Conservation (phyloP, 371 early-diverging fungal genomes). For the Rhizopus sp. region DNA sequence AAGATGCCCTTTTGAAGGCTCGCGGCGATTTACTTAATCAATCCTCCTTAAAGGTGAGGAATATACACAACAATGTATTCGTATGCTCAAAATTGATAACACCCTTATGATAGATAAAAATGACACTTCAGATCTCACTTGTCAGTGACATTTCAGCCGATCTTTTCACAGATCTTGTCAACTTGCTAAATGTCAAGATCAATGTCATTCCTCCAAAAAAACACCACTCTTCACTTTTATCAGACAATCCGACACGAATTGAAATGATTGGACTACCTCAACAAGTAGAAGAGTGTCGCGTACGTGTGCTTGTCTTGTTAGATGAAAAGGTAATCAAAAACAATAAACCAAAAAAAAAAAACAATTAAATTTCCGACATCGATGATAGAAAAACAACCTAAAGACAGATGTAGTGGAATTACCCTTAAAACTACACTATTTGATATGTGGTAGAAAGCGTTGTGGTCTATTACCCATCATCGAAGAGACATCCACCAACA, state of each 20-base stretch:
- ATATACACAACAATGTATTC: neutral
- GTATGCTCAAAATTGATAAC: neutral
- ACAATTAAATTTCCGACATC: slow-evolving; percentile 12
- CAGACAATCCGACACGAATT: slow-evolving; percentile 34
- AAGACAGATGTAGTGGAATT: slow-evolving; percentile 26
- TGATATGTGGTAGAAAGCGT: slow-evolving; percentile 68
- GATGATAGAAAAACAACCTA: neutral
- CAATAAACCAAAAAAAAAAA: slow-evolving; percentile 6
- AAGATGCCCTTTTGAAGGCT: slow-evolving; percentile 24
- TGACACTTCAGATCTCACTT: slow-evolving; percentile 21
- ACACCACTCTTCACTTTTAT: slow-evolving; percentile 29
- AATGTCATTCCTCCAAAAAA: slow-evolving; percentile 21
- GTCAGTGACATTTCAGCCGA: slow-evolving; percentile 14
- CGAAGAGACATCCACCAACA: slow-evolving; percentile 63
- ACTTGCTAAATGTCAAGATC: slow-evolving; percentile 35
- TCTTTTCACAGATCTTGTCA: slow-evolving; percentile 30
- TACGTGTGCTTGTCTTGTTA: slow-evolving; percentile 40
- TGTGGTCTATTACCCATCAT: slow-evolving; percentile 62
- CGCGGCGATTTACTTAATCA: slow-evolving; percentile 31
- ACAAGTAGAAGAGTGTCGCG: slow-evolving; percentile 43
- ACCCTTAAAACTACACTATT: slow-evolving; percentile 47
- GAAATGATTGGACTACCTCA: slow-evolving; percentile 40
- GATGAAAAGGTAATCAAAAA: slow-evolving; percentile 42
- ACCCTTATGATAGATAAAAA: slow-evolving; percentile 11
- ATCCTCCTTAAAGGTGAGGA: slow-evolving; percentile 26